Conservation (phyloP, 345 rosid genomes). For the Euclidium syriacum region DNA sequence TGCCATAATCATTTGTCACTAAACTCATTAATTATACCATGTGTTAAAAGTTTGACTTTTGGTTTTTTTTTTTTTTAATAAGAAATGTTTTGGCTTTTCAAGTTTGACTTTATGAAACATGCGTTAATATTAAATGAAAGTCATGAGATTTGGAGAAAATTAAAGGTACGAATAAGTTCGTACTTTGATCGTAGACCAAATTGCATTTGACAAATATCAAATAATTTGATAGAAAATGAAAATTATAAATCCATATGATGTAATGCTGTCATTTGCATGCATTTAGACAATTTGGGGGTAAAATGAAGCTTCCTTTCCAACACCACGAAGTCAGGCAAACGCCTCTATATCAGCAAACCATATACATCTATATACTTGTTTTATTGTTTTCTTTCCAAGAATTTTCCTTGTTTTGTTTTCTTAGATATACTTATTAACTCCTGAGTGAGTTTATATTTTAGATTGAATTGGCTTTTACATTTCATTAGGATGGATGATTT, state of each 20-base stretch:
- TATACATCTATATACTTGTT: not conserved
- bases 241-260: conserved; percentile 1
- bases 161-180: conserved; percentile 1
- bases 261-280: conserved; percentile 30
- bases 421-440: too few relatives aligned
- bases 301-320: conserved; percentile 24
- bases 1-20: not conserved
- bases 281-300: conserved; percentile 7
- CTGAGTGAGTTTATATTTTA: too few relatives aligned
- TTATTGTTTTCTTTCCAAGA: not conserved
- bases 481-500: too few relatives aligned
- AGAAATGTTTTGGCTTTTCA: not conserved
- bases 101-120: conserved; percentile 9
- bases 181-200: conserved; percentile 25
- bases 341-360: not conserved
- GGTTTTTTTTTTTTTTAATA: not conserved
- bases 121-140: not conserved
- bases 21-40: not conserved
- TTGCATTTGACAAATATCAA: not conserved
- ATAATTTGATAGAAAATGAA: not conserved
- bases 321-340: not conserved
- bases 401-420: not conserved
- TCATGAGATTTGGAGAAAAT: not conserved
- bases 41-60: conserved; percentile 19
- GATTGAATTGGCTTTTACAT: too few relatives aligned